phyloP scores from a whole-genome alignment of 176 grass and related monocot species.

The Zoysia japonica region DNA sequence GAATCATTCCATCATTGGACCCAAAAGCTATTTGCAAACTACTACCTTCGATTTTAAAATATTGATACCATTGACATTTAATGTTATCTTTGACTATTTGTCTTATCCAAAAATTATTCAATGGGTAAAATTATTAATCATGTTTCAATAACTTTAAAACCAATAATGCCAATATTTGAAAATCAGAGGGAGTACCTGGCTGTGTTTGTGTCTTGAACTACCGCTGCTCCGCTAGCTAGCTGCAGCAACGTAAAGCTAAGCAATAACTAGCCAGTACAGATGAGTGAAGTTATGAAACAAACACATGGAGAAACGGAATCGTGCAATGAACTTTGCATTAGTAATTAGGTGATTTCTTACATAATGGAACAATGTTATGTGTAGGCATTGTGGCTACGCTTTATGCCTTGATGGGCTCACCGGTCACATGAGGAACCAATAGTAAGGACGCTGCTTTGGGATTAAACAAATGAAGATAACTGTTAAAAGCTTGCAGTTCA shows the following conservation, averaged over 20 bases:
- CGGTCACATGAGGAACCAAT: conserved; percentile 39
- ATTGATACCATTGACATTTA: too few species aligned
- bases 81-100: too few species aligned
- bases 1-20: conserved; percentile 51
- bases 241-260: conserved; percentile 37
- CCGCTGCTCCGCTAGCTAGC: background rate
- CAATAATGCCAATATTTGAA: too few species aligned
- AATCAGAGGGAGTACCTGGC: background rate
- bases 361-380: background rate
- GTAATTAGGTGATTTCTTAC: background rate
- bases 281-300: conserved; percentile 14
- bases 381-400: conserved; percentile 30
- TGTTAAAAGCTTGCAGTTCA: conserved; percentile 42
- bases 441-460: conserved; percentile 29
- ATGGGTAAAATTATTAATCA: too few species aligned
- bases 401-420: conserved; percentile 31
- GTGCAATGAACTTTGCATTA: conserved; percentile 5
- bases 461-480: conserved; percentile 41
- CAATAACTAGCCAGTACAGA: conserved; percentile 22
- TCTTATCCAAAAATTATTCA: too few species aligned
- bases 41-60: background rate
- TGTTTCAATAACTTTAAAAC: too few species aligned
- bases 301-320: conserved; percentile 25
- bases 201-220: conserved; percentile 25
- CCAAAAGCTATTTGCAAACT: conserved; percentile 43